Evolutionary conservation across 257 asterid species (phyloP), one percentile per base, ranked within the genome.

Genomic region (Catharanthus roseus): DNA sequence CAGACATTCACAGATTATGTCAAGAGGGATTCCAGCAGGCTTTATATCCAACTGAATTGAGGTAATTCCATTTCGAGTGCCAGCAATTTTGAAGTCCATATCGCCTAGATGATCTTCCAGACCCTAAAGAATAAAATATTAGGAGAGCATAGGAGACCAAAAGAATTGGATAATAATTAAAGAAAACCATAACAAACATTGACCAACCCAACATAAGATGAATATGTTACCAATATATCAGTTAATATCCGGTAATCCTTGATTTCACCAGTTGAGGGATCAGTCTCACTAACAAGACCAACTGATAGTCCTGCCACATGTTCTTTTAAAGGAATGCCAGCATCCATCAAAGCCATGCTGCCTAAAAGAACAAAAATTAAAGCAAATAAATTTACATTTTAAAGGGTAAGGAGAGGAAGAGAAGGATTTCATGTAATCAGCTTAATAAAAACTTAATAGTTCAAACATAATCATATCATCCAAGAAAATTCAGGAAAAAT

Each of bases 301-400:
- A 95, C 87, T 19, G 97, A 95, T 76, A 95, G 44, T 72, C 97
- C 99, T 39, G 97, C 97, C 54, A 91, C 97, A 47, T 89, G 99
- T 70, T 88, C 96, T 75, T 77, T 85, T 84, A 95, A 69, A 26
- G 89, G 93, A 85, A 95, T 88, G 78, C 97, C 99, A 75, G 97
- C 93, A 85, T 95, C 96, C 97, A 95, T 88, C 85, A 95, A 88
- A 73, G 97, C 99, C 99, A 95, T 84, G 86, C 99, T 95, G 75
- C 99, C 99, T 95, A 77, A 55, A 77, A 81, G 61, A 47, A 61
- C 15, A 68, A 65, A 67, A 53, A 72, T 76, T 11, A 39, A 53
- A 63, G 55, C 49, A 47, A 13, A 50, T 26, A 71, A 36, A 15
- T 12, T 18, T 23, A 67, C 11, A 47, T 39, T 15, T 74, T 21